Percentiles rank a stretch among this genome's conserved stretches.
Conservation (phyloP, 2,329 filamentous ascomycete species). For the Xylaria arbuscula region DNA sequence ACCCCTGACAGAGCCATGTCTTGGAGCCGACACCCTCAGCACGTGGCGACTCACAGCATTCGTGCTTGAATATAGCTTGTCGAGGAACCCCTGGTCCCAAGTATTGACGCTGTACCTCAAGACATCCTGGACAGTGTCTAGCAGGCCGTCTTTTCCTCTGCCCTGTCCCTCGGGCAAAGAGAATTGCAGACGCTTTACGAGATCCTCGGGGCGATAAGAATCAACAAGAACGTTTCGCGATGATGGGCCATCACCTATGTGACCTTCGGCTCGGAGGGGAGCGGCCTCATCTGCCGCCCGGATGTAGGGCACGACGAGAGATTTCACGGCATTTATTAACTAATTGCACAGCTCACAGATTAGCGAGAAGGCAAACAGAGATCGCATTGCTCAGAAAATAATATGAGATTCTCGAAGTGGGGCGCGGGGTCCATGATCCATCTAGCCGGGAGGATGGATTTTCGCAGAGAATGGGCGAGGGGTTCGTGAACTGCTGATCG, state of each 20-base stretch:
- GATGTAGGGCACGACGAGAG: conserved; percentile 77
- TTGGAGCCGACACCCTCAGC: neutral
- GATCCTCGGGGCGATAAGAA: conserved; percentile 66
- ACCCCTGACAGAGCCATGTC: neutral
- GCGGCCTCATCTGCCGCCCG: conserved; percentile 73
- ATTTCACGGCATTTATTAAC: conserved; percentile 75
- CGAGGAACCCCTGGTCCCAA: conserved; percentile 97
- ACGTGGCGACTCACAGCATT: conserved; percentile 71
- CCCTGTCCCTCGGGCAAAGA: conserved; percentile 67
- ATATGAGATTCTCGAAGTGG: conserved; percentile 10
- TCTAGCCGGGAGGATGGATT: neutral
- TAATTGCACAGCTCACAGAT: conserved; percentile 49
- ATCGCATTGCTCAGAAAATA: neutral
- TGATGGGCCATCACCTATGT: conserved; percentile 54
- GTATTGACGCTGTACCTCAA: conserved; percentile 93
- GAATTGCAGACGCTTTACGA: conserved; percentile 67
- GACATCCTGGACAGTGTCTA: conserved; percentile 76
- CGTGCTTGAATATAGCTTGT: conserved; percentile 93
- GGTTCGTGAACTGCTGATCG: conserved; percentile 2
- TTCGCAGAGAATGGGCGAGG: neutral
- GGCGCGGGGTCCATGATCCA: conserved; percentile 12
- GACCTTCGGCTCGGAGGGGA: conserved; percentile 63
- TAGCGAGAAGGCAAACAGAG: conserved; percentile 8
- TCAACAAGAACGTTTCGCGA: conserved; percentile 72
- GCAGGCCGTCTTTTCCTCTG: conserved; percentile 76